Conservation (phyloP, 2,329 filamentous ascomycete genomes). For the Fusarium tricinctum region DNA sequence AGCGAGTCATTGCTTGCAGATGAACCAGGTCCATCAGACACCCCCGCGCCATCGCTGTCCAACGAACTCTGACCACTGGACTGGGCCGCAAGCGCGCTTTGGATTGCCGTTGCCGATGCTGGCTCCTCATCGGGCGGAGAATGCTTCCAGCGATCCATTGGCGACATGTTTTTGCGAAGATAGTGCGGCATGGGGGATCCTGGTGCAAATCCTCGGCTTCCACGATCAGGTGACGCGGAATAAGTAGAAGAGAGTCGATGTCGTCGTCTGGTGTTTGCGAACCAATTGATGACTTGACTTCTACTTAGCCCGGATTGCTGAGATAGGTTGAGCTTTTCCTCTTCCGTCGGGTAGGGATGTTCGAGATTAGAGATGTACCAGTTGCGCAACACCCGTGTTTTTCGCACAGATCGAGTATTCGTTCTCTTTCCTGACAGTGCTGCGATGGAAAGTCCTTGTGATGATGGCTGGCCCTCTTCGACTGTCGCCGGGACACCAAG, state of each 20-base stretch:
- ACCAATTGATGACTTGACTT: conserved; percentile 64
- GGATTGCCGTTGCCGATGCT: conserved; percentile 56
- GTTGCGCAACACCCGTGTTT: conserved; percentile 60
- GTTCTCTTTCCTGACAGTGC: conserved; percentile 50
- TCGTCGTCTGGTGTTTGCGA: conserved; percentile 64
- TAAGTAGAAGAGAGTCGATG: conserved; percentile 55
- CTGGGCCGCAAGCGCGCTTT: conserved; percentile 50
- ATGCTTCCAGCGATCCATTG: conserved; percentile 60
- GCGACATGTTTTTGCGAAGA: conserved; percentile 56
- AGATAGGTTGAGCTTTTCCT: conserved; percentile 59
- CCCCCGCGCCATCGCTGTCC: conserved; percentile 35
- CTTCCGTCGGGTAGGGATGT: conserved; percentile 63
- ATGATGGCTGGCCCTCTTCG: conserved; percentile 22
- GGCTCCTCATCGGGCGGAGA: conserved; percentile 63
- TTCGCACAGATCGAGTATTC: conserved; percentile 60
- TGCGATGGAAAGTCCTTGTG: conserved; percentile 19
- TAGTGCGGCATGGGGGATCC: conserved; percentile 61
- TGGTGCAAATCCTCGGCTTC: conserved; percentile 50
- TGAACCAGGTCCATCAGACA: conserved; percentile 50
- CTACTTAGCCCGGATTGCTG: conserved; percentile 61
- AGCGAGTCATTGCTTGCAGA: conserved; percentile 52
- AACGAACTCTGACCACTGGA: conserved; percentile 35
- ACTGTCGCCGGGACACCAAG: conserved; percentile 22
- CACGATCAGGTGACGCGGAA: conserved; percentile 48
- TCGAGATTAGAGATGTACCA: conserved; percentile 63